A percentile compares a stretch with the other conserved stretches of the same genome.
phyloP scores from a whole-genome alignment of 495 filamentous ascomycete genomes.

The Thermochaetoides thermophila region DNA sequence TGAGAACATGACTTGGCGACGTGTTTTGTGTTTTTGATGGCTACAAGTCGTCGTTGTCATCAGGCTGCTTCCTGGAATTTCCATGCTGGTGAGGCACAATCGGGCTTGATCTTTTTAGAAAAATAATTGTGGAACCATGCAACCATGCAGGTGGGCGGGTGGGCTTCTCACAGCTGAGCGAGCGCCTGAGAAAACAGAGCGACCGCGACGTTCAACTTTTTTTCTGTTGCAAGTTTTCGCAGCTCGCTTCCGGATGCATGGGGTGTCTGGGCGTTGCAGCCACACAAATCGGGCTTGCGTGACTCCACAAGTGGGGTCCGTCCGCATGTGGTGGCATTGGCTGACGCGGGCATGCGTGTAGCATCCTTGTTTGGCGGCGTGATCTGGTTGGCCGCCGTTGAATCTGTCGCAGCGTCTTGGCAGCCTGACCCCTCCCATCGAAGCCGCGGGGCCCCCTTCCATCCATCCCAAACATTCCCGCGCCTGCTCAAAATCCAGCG shows the following conservation, averaged over 20 bases:
- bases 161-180: slow-evolving; percentile 2
- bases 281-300: slow-evolving; percentile 3
- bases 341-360: not conserved
- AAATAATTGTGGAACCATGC: slow-evolving; percentile 9
- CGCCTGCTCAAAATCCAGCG: too few species aligned
- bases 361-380: slow-evolving; percentile 1
- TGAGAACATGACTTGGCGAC: too few species aligned
- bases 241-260: slow-evolving; percentile 8
- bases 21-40: too few species aligned
- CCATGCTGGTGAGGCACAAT: not conserved
- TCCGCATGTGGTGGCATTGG: slow-evolving; percentile 18
- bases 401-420: slow-evolving; percentile 7
- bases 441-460: slow-evolving; percentile 17
- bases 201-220: too few species aligned
- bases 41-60: too few species aligned
- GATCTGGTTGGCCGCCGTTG: slow-evolving; percentile 5
- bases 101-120: slow-evolving; percentile 1
- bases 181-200: too few species aligned
- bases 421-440: slow-evolving; percentile 9
- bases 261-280: slow-evolving; percentile 2
- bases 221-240: slow-evolving; percentile 1
- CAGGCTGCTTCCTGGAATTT: too few species aligned
- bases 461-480: slow-evolving; percentile 12
- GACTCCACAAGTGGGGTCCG: slow-evolving; percentile 9
- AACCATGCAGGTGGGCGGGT: slow-evolving; percentile 1